Evolutionary conservation across 1,284 basidiomycete genomes (phyloP).

Genomic region (Leccinum discolor): DNA sequence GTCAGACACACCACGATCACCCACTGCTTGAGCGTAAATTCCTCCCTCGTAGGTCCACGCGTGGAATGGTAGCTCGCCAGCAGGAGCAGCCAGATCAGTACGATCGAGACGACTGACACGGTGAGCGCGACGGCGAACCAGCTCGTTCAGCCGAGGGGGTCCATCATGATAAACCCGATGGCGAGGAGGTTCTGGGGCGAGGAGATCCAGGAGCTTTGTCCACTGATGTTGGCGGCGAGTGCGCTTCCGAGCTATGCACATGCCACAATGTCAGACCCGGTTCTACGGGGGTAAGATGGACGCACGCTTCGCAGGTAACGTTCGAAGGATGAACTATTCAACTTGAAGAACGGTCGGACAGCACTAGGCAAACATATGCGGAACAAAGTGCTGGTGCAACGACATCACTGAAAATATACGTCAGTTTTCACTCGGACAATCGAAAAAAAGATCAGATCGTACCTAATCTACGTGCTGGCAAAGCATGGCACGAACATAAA

Average conservation of each 20-base stretch:
- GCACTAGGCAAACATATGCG: conserved; percentile 52
- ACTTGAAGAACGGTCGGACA: not conserved
- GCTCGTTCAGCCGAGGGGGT: conserved; percentile 86
- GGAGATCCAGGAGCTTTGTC: conserved; percentile 88
- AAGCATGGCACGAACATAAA: conserved; percentile 99
- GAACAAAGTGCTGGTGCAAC: conserved; percentile 97
- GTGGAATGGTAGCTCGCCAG: conserved; percentile 81
- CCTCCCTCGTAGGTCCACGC: conserved; percentile 74
- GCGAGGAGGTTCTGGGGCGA: conserved; percentile 94
- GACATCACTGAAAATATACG: conserved; percentile 59
- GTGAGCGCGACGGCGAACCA: conserved; percentile 97
- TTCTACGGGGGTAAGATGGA: conserved; percentile 66
- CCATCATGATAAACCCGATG: conserved; percentile 72
- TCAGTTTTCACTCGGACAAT: conserved; percentile 7
- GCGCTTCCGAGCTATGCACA: conserved; percentile 85
- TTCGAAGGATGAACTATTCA: conserved; percentile 30
- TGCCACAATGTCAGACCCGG: conserved; percentile 3
- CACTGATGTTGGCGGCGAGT: conserved; percentile 79
- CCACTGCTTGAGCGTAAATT: conserved; percentile 87
- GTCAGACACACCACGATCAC: conserved; percentile 83
- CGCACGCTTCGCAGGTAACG: conserved; percentile 84
- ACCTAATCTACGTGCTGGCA: conserved; percentile 92
- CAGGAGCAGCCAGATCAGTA: conserved; percentile 92
- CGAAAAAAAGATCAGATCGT: too few species aligned
- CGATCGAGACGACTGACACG: conserved; percentile 82